Evolutionary conservation across 208 protist genomes (phyloP).

Genomic region (Trypanosoma congolense): DNA sequence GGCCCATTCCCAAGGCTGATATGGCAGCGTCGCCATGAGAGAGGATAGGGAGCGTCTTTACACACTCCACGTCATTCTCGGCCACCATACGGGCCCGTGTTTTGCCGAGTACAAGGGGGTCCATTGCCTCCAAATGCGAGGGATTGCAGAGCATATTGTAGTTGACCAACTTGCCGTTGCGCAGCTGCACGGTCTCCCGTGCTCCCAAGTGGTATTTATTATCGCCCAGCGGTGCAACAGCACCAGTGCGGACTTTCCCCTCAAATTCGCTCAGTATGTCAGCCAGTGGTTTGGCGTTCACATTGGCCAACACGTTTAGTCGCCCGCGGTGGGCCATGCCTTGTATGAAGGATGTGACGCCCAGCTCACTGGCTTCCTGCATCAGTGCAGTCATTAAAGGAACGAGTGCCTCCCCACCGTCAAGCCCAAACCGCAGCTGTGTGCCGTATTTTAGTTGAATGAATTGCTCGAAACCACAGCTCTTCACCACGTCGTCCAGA

Average conservation of each 20-base stretch:
- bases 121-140: conserved; percentile 98
- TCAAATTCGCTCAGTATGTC: conserved; percentile 91
- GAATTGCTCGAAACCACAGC: conserved; percentile 92
- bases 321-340: conserved; percentile 98
- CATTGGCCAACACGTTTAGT: conserved; percentile 96
- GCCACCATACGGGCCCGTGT: conserved; percentile 91
- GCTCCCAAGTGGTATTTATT: conserved; percentile 98
- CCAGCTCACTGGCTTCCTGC: conserved; percentile 68
- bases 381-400: conserved; percentile 93
- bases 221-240: conserved; percentile 76
- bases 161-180: conserved; percentile 85
- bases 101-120: conserved; percentile 97
- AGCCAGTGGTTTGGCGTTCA: conserved; percentile 91
- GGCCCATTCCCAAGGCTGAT: conserved; percentile 95
- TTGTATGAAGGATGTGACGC: conserved; percentile 90
- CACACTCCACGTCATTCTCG: conserved; percentile 67
- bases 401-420: conserved; percentile 95
- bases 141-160: conserved; percentile 97
- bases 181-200: conserved; percentile 54
- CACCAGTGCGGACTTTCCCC: conserved; percentile 39
- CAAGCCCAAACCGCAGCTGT: conserved; percentile 96
- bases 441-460: conserved; percentile 90
- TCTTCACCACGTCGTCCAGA: conserved; percentile 84
- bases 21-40: conserved; percentile 98
- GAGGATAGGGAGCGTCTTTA: conserved; percentile 80